These are phyloP conservation scores for Pyracantha coccinea DNA, from an alignment of 331 rosid species.

Conservation along the genomic window DNA sequence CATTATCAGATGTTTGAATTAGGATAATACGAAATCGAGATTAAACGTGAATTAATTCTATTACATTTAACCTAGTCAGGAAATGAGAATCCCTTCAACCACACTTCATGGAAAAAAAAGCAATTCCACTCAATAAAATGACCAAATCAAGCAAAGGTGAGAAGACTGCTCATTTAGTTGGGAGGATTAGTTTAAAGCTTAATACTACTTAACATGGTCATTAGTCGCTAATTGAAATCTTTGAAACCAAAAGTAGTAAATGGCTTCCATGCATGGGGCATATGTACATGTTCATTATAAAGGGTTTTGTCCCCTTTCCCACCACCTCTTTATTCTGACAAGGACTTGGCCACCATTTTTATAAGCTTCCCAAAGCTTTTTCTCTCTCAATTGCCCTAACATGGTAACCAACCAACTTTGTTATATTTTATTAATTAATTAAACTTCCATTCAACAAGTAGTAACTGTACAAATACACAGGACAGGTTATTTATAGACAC, in stretches of 20 bases:
- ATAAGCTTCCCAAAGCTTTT: not conserved
- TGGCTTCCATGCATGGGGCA: constrained; percentile 13
- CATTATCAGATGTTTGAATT: no score
- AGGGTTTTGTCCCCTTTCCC: constrained; percentile 2
- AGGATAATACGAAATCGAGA: no score
- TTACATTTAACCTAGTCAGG: not conserved
- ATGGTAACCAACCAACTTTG: not conserved
- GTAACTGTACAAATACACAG: not conserved
- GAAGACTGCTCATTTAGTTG: not conserved
- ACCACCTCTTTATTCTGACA: not conserved
- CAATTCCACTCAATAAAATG: not conserved
- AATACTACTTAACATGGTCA: not conserved
- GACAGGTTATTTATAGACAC: not conserved
- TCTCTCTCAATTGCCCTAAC: constrained; percentile 8
- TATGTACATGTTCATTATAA: constrained; percentile 20
- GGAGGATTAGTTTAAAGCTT: not conserved
- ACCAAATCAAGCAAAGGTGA: not conserved
- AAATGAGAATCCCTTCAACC: not conserved
- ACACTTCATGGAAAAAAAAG: not conserved
- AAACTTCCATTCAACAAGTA: not conserved
- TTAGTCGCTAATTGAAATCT: not conserved
- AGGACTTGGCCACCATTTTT: constrained; percentile 5
- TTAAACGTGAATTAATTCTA: no score
- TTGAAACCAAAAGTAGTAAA: not conserved
- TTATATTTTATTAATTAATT: no score